A percentile compares a stretch with the other conserved stretches of the same genome.
Evolutionary conservation across 2,329 filamentous ascomycete genomes (phyloP).

Genomic region (Paraphoma chrysanthemicola): DNA sequence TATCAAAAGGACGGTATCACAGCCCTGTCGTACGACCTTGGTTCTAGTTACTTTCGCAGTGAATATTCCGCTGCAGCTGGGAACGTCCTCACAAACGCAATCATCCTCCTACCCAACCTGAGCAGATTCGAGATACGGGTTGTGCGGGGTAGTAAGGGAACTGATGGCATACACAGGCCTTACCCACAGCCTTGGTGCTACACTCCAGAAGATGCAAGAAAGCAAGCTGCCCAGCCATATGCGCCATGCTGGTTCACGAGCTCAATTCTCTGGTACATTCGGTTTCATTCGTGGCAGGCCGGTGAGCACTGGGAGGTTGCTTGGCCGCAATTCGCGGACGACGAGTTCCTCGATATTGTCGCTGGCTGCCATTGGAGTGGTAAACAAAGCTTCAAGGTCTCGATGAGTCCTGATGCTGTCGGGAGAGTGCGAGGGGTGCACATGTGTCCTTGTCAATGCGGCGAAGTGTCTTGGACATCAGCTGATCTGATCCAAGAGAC

Average conservation of each 20-base stretch:
- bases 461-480: constrained; percentile 1
- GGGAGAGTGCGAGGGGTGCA: constrained; percentile 1
- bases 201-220: not conserved
- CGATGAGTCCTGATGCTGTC: not conserved
- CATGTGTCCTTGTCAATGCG: constrained; percentile 2
- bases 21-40: constrained; percentile 2
- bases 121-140: constrained; percentile 1
- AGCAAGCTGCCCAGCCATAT: not conserved
- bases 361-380: not conserved
- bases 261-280: not conserved
- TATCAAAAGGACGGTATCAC: constrained; percentile 3
- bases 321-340: constrained; percentile 3
- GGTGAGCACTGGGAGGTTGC: constrained; percentile 2
- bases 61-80: not conserved
- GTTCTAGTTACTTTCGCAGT: not conserved
- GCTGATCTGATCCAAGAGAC: constrained; percentile 2
- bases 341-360: not conserved
- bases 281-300: not conserved
- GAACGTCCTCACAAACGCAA: constrained; percentile 4
- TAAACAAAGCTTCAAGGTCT: not conserved
- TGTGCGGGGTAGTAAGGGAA: not conserved
- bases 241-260: constrained; percentile 1
- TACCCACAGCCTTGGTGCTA: not conserved
- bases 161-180: not conserved
- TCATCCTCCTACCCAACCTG: constrained; percentile 8